Conservation (phyloP, 371 early-diverging fungal species). For the Smittium mucronatum region DNA sequence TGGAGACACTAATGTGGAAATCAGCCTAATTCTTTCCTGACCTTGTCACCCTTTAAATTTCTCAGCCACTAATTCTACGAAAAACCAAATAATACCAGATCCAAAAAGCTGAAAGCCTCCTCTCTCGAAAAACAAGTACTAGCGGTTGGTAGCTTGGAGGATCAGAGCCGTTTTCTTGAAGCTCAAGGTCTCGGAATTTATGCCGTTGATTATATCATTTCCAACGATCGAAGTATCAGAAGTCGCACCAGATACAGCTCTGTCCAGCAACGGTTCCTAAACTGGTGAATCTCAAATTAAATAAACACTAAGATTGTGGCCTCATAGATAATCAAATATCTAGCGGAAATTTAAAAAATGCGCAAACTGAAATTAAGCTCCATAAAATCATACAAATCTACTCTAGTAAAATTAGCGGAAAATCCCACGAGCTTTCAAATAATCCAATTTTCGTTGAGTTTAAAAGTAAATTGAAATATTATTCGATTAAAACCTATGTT, state of each 20-base stretch:
- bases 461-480: neutral
- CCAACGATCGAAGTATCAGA: neutral
- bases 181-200: neutral
- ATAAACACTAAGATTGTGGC: neutral
- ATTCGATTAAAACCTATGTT: neutral
- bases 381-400: neutral
- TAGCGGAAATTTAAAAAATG: neutral
- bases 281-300: neutral
- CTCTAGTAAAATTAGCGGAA: neutral
- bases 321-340: neutral
- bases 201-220: neutral
- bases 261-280: neutral
- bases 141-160: neutral
- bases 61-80: neutral
- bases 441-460: neutral
- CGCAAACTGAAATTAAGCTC: neutral
- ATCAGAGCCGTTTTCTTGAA: neutral
- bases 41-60: neutral
- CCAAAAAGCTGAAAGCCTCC: neutral
- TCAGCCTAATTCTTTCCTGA: neutral
- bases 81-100: neutral
- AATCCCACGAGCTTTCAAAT: neutral
- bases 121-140: neutral
- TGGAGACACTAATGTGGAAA: neutral
- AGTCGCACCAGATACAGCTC: neutral